phyloP scores from a whole-genome alignment of 1,284 basidiomycete genomes.

The Cystobasidium sp. region DNA sequence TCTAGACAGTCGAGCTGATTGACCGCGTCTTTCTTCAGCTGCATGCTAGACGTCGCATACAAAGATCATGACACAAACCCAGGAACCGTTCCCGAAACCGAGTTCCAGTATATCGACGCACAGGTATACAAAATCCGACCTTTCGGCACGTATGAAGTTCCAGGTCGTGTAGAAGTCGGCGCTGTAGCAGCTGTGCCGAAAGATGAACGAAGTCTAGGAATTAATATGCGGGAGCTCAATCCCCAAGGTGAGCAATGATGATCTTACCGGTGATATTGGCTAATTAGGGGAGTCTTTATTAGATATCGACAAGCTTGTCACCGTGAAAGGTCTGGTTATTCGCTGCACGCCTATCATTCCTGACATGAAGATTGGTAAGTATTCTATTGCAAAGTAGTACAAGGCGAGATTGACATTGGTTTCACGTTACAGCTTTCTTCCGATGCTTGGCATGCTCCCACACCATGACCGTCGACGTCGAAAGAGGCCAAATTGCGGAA shows the following conservation, averaged over 20 bases:
- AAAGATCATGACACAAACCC: conserved; percentile 71
- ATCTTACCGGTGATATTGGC: neutral
- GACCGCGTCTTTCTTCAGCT: conserved; percentile 45
- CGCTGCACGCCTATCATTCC: conserved; percentile 97
- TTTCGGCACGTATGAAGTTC: conserved; percentile 64
- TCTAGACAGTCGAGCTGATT: conserved; percentile 32
- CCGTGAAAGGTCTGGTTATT: conserved; percentile 95
- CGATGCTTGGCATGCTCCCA: conserved; percentile 94
- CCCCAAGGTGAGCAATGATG: conserved; percentile 69
- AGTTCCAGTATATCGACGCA: conserved; percentile 76
- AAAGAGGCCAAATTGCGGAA: conserved; percentile 93
- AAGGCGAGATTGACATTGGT: neutral
- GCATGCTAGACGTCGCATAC: conserved; percentile 80
- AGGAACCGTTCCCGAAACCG: conserved; percentile 72
- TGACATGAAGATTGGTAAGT: conserved; percentile 80
- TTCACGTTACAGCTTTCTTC: conserved; percentile 78
- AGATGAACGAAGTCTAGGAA: conserved; percentile 51
- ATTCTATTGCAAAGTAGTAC: no score
- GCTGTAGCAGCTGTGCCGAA: conserved; percentile 30
- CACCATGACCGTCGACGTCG: conserved; percentile 91
- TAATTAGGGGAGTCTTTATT: neutral
- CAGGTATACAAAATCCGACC: conserved; percentile 90
- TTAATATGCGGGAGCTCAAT: conserved; percentile 90
- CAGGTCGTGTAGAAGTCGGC: conserved; percentile 36
- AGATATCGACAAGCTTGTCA: conserved; percentile 97